Percentiles rank a stretch among this genome's conserved stretches.
These are phyloP conservation scores for Aspergillus sp. DNA, from an alignment of 2,329 filamentous ascomycete species.

Conservation along the genomic window DNA sequence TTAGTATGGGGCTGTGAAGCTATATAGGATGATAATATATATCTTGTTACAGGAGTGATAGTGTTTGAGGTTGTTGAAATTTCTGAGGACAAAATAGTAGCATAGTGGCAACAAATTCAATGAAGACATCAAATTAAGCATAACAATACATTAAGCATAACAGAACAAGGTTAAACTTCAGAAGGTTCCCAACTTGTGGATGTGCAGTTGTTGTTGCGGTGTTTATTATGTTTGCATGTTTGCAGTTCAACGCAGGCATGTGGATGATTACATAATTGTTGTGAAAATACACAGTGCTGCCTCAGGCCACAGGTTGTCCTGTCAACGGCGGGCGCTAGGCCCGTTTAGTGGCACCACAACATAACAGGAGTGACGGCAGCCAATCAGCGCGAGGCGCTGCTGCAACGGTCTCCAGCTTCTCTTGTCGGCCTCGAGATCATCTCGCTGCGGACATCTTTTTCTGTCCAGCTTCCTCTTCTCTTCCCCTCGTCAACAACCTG, in stretches of 20 bases:
- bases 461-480: conserved; percentile 17
- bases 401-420: neutral
- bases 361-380: conserved; percentile 42
- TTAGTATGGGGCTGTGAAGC: no score
- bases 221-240: conserved; percentile 17
- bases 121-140: no score
- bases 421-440: conserved; percentile 27
- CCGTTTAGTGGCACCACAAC: conserved; percentile 34
- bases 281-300: neutral
- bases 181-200: no score
- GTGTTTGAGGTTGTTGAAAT: no score
- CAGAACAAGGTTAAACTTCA: no score
- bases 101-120: no score
- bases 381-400: conserved; percentile 23
- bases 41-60: no score
- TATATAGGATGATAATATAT: no score
- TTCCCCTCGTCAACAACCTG: conserved; percentile 9
- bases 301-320: conserved; percentile 39
- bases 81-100: no score
- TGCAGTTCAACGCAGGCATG: neutral
- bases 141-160: no score
- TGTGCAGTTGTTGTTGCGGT: neutral
- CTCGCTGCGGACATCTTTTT: conserved; percentile 22
- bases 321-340: conserved; percentile 39
- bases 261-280: conserved; percentile 14